These are phyloP conservation scores for Globisporangium lucens DNA, from an alignment of 352 stramenopile genomes.

Conservation along the genomic window DNA sequence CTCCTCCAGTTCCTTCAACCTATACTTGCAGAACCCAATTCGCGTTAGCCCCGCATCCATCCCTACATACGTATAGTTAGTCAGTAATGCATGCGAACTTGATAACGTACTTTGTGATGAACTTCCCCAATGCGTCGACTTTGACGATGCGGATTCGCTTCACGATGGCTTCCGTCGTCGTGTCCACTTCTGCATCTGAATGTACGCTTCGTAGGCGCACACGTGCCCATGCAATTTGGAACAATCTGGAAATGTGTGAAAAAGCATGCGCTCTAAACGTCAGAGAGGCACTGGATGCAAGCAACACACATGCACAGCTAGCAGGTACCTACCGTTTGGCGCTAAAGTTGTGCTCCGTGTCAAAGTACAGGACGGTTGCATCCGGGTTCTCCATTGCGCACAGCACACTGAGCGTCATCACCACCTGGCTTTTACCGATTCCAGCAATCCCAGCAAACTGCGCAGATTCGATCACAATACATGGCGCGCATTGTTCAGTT, in stretches of 20 bases:
- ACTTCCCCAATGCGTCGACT: conserved; percentile 38
- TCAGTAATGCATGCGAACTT: background rate
- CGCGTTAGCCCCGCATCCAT: background rate
- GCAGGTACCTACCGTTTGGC: conserved; percentile 42
- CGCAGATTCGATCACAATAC: background rate
- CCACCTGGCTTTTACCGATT: conserved; percentile 75
- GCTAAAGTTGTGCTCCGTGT: conserved; percentile 73
- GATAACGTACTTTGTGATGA: conserved; percentile 34
- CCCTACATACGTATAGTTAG: background rate
- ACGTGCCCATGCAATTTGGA: conserved; percentile 43
- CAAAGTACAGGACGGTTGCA: conserved; percentile 58
- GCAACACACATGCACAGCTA: background rate
- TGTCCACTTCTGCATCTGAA: conserved; percentile 20
- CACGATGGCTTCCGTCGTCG: conserved; percentile 27
- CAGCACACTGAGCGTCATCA: conserved; percentile 70
- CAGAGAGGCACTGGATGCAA: background rate
- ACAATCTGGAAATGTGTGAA: conserved; percentile 25
- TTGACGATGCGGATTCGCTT: conserved; percentile 43
- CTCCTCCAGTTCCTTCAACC: conserved; percentile 55
- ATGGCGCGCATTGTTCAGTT: background rate
- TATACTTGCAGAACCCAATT: conserved; percentile 17
- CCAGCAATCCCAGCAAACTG: conserved; percentile 67
- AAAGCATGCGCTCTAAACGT: background rate
- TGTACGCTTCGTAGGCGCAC: conserved; percentile 21
- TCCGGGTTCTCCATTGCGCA: conserved; percentile 66